Base-by-base conservation (phyloP, 129 eudicot species). In the Logfia minima region DNA sequence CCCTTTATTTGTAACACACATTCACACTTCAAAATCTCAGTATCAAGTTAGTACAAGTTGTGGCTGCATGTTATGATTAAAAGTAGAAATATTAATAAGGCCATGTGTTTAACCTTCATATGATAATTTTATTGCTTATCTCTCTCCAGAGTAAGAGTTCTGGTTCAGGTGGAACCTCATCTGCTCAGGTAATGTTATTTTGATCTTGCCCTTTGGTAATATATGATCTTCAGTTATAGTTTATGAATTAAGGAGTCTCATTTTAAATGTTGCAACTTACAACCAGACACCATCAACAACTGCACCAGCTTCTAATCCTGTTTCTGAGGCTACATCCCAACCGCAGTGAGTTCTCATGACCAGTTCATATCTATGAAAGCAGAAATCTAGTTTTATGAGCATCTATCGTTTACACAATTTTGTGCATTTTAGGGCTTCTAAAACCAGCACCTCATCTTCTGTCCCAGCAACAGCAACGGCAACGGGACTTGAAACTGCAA, bases 111-210 rank as follows among this genome's bases (percentile, higher is more conserved):
- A 22, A 2, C 63, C 19, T 64, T 64, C 32, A 19, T 45, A 26
- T 77, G n/a, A 62, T 77, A 62, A 63, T 35, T 19, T 31, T 31
- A 53, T 55, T 43, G 16, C 8, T 58, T 75, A 74, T 23, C 31
- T 63, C 21, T 31, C 5, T 78, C 17, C 86, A 95, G 99, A 89
- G 92, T 75, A 95, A 95, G 85, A 80, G 60, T 51, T 41, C 62
- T 69, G 66, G 82, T 37, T 83, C 92, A 22, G 82, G 85, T 67
- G 98, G 90, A 78, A 74, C 90, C 24, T 77, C 97, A 60, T 86
- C 92, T 72, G 74, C 90, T 51, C 98, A 94, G 92, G 98, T 94
- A 82, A 7, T 31, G 53, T 56, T 22, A 64, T 39, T 51, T 31
- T 13, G n/a, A 37, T 24, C 31, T 45, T 75, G 76, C 65, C 59